Percentiles rank a stretch among this genome's conserved stretches.
Evolutionary conservation across 768 basidiomycete genomes (phyloP).

Genomic region (Lentinula lateritia): DNA sequence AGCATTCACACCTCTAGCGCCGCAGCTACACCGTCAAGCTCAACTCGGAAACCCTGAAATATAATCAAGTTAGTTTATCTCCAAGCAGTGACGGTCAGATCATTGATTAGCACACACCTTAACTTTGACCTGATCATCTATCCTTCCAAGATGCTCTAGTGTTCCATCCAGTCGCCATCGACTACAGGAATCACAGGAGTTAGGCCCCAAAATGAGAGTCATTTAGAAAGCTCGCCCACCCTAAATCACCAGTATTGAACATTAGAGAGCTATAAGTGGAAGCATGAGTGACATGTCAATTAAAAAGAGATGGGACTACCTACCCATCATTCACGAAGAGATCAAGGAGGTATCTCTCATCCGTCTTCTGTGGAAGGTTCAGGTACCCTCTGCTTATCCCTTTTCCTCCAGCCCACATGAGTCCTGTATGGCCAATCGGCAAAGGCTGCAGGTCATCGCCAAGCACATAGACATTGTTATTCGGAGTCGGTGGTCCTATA

Average conservation of each 20-base stretch:
- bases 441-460: constrained; percentile 24
- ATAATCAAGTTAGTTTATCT: not conserved
- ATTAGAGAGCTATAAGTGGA: constrained; percentile 31
- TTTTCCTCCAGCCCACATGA: constrained; percentile 63
- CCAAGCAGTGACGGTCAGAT: not conserved
- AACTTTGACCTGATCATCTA: constrained; percentile 62
- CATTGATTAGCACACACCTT: constrained; percentile 28
- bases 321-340: constrained; percentile 46
- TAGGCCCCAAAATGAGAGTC: not conserved
- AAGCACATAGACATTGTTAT: constrained; percentile 40
- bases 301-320: constrained; percentile 10
- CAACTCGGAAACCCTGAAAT: constrained; percentile 53
- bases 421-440: constrained; percentile 28
- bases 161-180: constrained; percentile 48
- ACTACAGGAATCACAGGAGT: constrained; percentile 16
- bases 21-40: constrained; percentile 55
- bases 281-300: not conserved
- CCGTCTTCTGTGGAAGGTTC: constrained; percentile 48
- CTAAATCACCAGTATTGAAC: constrained; percentile 63
- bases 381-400: constrained; percentile 53
- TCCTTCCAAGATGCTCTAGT: constrained; percentile 52
- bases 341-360: constrained; percentile 44
- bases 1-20: constrained; percentile 45
- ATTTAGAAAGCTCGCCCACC: constrained; percentile 17
- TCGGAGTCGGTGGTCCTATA: constrained; percentile 51